phyloP scores from a whole-genome alignment of 1,284 basidiomycete genomes.

The Ceratobasidium sp. region DNA sequence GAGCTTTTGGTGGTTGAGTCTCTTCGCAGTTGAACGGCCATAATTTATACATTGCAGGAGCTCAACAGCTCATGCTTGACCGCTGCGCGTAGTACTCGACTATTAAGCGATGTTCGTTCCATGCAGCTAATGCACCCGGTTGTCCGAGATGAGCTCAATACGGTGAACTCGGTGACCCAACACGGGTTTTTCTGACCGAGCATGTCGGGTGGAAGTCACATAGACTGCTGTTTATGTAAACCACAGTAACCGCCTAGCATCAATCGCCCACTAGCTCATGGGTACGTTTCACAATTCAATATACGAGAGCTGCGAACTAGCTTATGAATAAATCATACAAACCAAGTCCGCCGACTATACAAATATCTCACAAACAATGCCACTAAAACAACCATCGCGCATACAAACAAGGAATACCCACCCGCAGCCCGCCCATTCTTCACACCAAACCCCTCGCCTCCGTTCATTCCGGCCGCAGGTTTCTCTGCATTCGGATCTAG shows the following conservation, averaged over 20 bases:
- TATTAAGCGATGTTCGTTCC: not conserved
- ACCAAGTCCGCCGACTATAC: slow-evolving; percentile 18
- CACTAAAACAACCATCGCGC: not conserved
- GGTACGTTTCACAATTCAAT: too few species aligned
- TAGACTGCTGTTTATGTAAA: too few species aligned
- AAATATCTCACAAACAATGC: not conserved
- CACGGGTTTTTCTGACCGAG: too few species aligned
- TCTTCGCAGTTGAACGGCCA: too few species aligned
- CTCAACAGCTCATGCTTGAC: too few species aligned
- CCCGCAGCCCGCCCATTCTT: not conserved
- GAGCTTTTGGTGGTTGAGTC: too few species aligned
- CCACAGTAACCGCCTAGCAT: too few species aligned
- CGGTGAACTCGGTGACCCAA: not conserved
- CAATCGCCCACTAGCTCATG: too few species aligned
- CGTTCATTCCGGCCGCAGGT: not conserved
- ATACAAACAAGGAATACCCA: slow-evolving; percentile 12
- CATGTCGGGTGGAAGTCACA: too few species aligned
- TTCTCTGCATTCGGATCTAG: not conserved
- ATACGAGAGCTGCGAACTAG: too few species aligned
- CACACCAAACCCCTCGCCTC: not conserved
- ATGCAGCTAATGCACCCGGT: not conserved
- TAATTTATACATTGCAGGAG: too few species aligned
- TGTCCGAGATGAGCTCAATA: not conserved
- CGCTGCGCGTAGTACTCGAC: not conserved
- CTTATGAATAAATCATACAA: not conserved